Conservation (phyloP, 2,329 filamentous ascomycete genomes). For the Tolypocladium album region DNA sequence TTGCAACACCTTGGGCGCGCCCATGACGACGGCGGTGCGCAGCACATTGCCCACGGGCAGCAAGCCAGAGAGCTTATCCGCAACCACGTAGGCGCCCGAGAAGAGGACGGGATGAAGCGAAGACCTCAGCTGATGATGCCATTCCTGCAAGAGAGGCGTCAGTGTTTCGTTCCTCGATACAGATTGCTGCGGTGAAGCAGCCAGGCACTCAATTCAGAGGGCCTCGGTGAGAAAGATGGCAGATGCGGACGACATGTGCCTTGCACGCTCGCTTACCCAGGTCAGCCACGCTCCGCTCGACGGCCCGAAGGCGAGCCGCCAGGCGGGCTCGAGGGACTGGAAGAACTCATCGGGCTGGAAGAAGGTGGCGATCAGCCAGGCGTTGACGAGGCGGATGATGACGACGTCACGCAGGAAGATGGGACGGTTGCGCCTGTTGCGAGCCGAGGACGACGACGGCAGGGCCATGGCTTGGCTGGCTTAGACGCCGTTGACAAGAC, state of each 20-base stretch:
- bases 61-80: slow-evolving; percentile 43
- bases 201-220: neutral
- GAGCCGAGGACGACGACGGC: slow-evolving; percentile 4
- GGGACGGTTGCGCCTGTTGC: slow-evolving; percentile 7
- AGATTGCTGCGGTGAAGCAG: neutral
- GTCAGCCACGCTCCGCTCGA: slow-evolving; percentile 82
- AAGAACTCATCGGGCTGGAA: slow-evolving; percentile 99
- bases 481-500: neutral
- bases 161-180: slow-evolving; percentile 1
- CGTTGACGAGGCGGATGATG: slow-evolving; percentile 68
- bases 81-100: slow-evolving; percentile 57
- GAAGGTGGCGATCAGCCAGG: slow-evolving; percentile 71
- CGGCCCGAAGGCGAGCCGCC: slow-evolving; percentile 73
- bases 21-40: slow-evolving; percentile 57
- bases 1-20: slow-evolving; percentile 65
- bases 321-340: slow-evolving; percentile 89
- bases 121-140: slow-evolving; percentile 76
- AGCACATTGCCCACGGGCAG: slow-evolving; percentile 42
- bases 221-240: neutral
- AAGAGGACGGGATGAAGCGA: slow-evolving; percentile 88
- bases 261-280: slow-evolving; percentile 53
- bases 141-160: slow-evolving; percentile 55
- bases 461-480: neutral
- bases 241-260: too few relatives aligned
- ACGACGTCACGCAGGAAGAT: slow-evolving; percentile 33